A percentile compares a stretch with the other conserved stretches of the same genome.
phyloP scores from a whole-genome alignment of 2,329 filamentous ascomycete genomes.

The Myrmaecium sp. region DNA sequence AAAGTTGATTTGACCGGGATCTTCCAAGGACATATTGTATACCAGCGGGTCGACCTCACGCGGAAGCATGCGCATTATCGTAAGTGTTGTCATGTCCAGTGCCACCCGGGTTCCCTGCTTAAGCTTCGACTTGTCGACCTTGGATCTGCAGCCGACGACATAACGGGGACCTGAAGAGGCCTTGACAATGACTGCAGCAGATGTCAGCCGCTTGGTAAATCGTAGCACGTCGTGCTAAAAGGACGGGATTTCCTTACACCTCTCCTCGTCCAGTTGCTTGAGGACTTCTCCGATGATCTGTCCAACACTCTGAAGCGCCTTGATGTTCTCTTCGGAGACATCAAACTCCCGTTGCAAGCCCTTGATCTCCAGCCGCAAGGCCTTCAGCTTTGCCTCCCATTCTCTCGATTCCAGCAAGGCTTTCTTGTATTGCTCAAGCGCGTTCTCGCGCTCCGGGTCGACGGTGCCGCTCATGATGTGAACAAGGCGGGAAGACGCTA shows the following conservation, averaged over 20 bases:
- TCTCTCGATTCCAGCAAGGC: constrained; percentile 76
- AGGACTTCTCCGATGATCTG: constrained; percentile 98
- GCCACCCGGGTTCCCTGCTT: constrained; percentile 97
- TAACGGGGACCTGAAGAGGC: constrained; percentile 94
- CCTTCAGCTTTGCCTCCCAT: constrained; percentile 97
- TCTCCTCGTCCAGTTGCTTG: constrained; percentile 96
- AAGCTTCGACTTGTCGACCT: constrained; percentile 91
- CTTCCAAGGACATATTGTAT: constrained; percentile 99
- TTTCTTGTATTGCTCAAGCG: constrained; percentile 34
- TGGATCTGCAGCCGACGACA: constrained; percentile 94
- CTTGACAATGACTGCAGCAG: constrained; percentile 74
- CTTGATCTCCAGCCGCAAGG: constrained; percentile 87
- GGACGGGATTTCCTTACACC: constrained; percentile 52
- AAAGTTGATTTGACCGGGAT: constrained; percentile 95
- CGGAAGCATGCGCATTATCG: constrained; percentile 98
- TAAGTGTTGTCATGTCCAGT: constrained; percentile 97
- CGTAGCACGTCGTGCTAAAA: neutral
- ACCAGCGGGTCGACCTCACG: constrained; percentile 96
- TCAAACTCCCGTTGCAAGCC: constrained; percentile 88
- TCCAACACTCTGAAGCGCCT: constrained; percentile 94
- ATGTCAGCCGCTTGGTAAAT: constrained; percentile 7
- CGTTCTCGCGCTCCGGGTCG: constrained; percentile 34
- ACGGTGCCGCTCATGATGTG: constrained; percentile 18
- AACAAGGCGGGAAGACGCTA: constrained; percentile 2
- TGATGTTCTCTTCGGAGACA: constrained; percentile 97